Base-by-base conservation (phyloP, 805 yeast genomes). In the Candida silvatica region DNA sequence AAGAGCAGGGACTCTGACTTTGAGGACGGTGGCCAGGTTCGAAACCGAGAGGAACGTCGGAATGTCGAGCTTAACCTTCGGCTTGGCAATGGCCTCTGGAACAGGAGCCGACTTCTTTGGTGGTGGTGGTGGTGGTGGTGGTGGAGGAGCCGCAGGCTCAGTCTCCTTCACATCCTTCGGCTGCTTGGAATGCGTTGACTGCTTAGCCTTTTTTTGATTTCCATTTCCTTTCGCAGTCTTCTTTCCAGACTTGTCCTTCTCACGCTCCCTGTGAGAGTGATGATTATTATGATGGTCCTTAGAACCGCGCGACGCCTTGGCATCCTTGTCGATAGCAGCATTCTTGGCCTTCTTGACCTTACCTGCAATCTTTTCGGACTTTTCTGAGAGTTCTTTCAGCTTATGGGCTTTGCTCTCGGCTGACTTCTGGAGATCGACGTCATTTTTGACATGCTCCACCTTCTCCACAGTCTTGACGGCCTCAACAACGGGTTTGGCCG, bases 31-130 rank as follows among this genome's bases (percentile, higher is more conserved):
- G 0, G 97, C 81, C 29, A 90, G 63, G 43, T 87, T 82, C 3
- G 90, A 68, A 2, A 90, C 83, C 0, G 94, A 74, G 4, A 85
- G 68, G 48, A 80, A 87, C 7, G 81, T 71, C 1, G 97, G 96
- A 20, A 90, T 64, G 15, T 54, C 61, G 15, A 66, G 29, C 29
- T 54, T 54, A 18, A 47, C 47, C 25, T 44, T 51, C 2, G 44
- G 23, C 11, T 36, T 30, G 23, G n/a, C n/a, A n/a, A n/a, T n/a
- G n/a, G 31, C 38, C 14, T 32, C 25, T 16, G 30, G 27, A 3
- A 15, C 8, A 18, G 17, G 11, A 8, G 8, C 20, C 20, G 25
- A 31, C 29, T 38, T 33, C 12, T 37, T n/a, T n/a, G n/a, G n/a
- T n/a, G n/a, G n/a, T n/a, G n/a, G n/a, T n/a, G n/a, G n/a, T n/a